Base-by-base conservation (phyloP, 2,329 filamentous ascomycete genomes). In the Colletotrichum tropicicola region DNA sequence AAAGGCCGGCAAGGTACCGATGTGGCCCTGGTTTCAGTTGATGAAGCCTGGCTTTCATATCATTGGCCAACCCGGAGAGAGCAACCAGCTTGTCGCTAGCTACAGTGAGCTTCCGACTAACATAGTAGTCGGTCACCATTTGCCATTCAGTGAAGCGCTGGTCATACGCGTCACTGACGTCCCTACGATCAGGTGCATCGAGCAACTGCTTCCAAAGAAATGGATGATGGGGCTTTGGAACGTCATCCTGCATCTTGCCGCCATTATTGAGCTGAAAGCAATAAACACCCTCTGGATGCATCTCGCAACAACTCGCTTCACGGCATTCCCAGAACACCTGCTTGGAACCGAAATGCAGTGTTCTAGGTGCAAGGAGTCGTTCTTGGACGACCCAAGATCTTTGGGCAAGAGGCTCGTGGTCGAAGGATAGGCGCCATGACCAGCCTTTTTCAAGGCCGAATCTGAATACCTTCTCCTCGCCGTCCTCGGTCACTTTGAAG, bases 191-290 rank as follows among this genome's bases (percentile, higher is more conserved):
- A 3, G 44, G 44, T 21, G 37, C 25, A 13, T 41, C 52, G 8
- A 55, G 28, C 2, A 55, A n/a, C 4, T 17, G 37, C 25, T 55
- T 55, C 52, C 52, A 55, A 21, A 6, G n/a, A 19, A 48, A 48
- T 2, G 23, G 23, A 6, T 48, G 44, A 15, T 30, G 4, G 15
- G 13, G 44, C 5, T n/a, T 8, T 17, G 3, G 23, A 8, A 4
- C 25, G 9, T 4, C 6, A 1, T 48, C 44, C 21, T 47, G 6
- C 5, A 47, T 7, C 19, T 21, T 0, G 0, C 8, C 23, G 21
- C 7, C 30, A 12, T 6, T 17, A 6, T 27, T 0, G 0, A 2
- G 19, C 0, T 30, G 0, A 43, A 28, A 15, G 2, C n/a, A 6
- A 15, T n/a, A 48, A 5, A 55, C 21, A 1, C 37, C 52, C 5